A percentile compares a stretch with the other conserved stretches of the same genome.
Conservation (phyloP, 306 rosid genomes). For the Delonix regia region DNA sequence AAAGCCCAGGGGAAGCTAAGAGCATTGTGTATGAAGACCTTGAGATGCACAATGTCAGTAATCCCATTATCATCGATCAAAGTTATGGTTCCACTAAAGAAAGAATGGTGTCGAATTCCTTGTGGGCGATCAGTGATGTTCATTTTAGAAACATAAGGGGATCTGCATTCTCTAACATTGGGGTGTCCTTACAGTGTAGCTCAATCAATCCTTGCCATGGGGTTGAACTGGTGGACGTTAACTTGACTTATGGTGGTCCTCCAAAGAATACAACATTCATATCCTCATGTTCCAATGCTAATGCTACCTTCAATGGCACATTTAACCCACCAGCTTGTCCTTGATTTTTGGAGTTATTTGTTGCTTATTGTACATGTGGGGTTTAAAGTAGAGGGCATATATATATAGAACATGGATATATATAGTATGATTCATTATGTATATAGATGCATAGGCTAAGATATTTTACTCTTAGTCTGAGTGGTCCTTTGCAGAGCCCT, state of each 20-base stretch:
- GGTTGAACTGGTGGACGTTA: constrained; percentile 49
- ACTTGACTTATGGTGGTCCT: constrained; percentile 40
- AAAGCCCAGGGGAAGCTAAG: constrained; percentile 39
- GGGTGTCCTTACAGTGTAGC: constrained; percentile 63
- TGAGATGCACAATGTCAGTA: constrained; percentile 48
- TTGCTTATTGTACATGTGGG: not conserved
- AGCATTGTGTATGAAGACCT: constrained; percentile 52
- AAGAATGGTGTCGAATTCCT: constrained; percentile 41
- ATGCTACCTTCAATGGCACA: constrained; percentile 43
- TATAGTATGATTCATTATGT: too few relatives aligned
- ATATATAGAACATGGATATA: too few relatives aligned
- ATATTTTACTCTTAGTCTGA: not conserved
- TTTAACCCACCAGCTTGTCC: constrained; percentile 54
- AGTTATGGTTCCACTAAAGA: constrained; percentile 44
- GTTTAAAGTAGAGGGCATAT: not conserved
- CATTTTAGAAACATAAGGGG: constrained; percentile 69
- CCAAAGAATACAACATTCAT: not conserved
- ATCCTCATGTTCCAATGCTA: constrained; percentile 55
- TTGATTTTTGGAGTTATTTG: not conserved
- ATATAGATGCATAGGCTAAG: not conserved
- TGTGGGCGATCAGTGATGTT: constrained; percentile 60
- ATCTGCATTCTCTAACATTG: constrained; percentile 46
- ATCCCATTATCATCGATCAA: constrained; percentile 71
- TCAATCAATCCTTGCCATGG: constrained; percentile 46
- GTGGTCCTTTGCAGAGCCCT: not conserved